Percentiles rank a stretch among this genome's conserved stretches.
phyloP scores from a whole-genome alignment of 352 stramenopile genomes.

The Globisporangium sylvaticum region DNA sequence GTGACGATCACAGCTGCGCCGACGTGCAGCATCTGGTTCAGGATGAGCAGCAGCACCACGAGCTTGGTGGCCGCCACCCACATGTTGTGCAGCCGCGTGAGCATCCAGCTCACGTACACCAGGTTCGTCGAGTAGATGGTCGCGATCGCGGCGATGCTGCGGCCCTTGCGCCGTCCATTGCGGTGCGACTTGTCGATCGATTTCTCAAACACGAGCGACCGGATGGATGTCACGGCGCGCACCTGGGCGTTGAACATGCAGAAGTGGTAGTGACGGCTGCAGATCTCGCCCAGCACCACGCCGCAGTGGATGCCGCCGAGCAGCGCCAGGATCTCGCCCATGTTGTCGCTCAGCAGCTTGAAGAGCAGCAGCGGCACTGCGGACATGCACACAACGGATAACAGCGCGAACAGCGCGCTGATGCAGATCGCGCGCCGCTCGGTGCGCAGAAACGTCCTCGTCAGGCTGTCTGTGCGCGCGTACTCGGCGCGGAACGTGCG shows the following conservation, averaged over 20 bases:
- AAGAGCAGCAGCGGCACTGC: slow-evolving; percentile 32
- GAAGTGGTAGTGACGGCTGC: slow-evolving; percentile 29
- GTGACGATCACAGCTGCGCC: slow-evolving; percentile 21
- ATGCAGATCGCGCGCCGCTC: slow-evolving; percentile 26
- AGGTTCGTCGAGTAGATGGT: slow-evolving; percentile 42
- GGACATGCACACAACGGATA: slow-evolving; percentile 21
- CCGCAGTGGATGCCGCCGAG: slow-evolving; percentile 28
- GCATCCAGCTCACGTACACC: slow-evolving; percentile 24
- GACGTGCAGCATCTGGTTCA: slow-evolving; percentile 27
- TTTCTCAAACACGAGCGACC: slow-evolving; percentile 33
- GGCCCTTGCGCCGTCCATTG: slow-evolving; percentile 23
- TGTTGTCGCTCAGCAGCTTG: slow-evolving; percentile 16
- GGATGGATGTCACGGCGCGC: slow-evolving; percentile 30
- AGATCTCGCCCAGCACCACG: slow-evolving; percentile 26
- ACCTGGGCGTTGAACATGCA: slow-evolving; percentile 30
- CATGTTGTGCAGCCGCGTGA: slow-evolving; percentile 31
- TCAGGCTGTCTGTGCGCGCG: slow-evolving; percentile 13
- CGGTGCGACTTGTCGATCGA: slow-evolving; percentile 28
- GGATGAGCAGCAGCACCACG: slow-evolving; percentile 24
- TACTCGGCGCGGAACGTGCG: slow-evolving; percentile 28
- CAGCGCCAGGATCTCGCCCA: slow-evolving; percentile 23
- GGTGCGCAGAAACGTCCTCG: slow-evolving; percentile 22
- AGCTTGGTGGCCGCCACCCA: slow-evolving; percentile 34
- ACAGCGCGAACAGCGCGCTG: slow-evolving; percentile 15
- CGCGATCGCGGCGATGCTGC: slow-evolving; percentile 31